These are phyloP conservation scores for Pythium monospermum DNA, from an alignment of 352 stramenopile species.

Conservation along the genomic window DNA sequence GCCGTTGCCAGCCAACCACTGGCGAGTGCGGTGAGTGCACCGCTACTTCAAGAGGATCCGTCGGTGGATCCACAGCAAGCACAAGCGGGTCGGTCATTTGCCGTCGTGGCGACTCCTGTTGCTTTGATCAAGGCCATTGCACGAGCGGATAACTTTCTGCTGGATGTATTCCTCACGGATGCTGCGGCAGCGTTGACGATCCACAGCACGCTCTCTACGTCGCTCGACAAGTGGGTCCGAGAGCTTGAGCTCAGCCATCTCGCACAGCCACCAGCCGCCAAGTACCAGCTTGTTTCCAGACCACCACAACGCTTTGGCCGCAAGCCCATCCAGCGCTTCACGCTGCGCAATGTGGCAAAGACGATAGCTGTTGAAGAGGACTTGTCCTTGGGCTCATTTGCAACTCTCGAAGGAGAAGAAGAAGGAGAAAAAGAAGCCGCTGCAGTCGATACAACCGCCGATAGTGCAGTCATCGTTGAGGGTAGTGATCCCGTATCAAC, in stretches of 20 bases:
- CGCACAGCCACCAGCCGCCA: slow-evolving; percentile 46
- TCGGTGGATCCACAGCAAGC: neutral
- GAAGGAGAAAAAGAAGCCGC: neutral
- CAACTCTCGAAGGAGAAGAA: too few relatives aligned
- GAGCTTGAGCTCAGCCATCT: slow-evolving; percentile 64
- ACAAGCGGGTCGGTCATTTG: too few relatives aligned
- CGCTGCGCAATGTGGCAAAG: slow-evolving; percentile 24
- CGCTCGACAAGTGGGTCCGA: slow-evolving; percentile 59
- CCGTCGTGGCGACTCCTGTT: too few relatives aligned
- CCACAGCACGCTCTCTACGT: slow-evolving; percentile 42
- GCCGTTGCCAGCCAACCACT: neutral
- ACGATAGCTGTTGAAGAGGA: too few relatives aligned
- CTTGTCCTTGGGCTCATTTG: too few relatives aligned
- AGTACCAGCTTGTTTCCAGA: slow-evolving; percentile 74
- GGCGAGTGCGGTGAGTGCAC: neutral
- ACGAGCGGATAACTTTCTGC: slow-evolving; percentile 35
- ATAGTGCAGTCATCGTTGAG: neutral
- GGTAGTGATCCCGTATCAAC: neutral
- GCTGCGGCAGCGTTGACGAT: slow-evolving; percentile 41
- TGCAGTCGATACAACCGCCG: neutral
- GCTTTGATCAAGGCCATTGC: slow-evolving; percentile 4
- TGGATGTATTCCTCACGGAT: slow-evolving; percentile 55
- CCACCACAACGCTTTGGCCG: slow-evolving; percentile 59
- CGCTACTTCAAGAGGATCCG: neutral
- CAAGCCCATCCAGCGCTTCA: slow-evolving; percentile 55